These are phyloP conservation scores for Daucus carota DNA, from an alignment of 129 eudicot species.

Conservation along the genomic window DNA sequence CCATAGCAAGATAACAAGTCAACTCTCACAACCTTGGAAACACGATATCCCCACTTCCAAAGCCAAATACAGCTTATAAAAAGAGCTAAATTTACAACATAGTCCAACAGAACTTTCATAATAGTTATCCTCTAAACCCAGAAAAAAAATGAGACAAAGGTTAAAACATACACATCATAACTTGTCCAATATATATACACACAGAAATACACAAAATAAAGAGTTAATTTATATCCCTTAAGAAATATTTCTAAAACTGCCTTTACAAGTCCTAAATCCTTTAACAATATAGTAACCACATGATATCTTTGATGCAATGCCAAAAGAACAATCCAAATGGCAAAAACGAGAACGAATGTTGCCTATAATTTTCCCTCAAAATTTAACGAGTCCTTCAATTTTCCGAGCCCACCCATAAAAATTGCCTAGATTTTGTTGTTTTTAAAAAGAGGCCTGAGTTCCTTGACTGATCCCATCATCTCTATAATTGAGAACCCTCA, in stretches of 20 bases:
- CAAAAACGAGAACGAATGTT: too few species aligned
- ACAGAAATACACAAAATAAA: background rate
- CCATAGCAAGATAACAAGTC: conserved; percentile 48
- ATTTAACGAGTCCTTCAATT: background rate
- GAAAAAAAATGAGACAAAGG: background rate
- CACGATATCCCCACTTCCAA: conserved; percentile 13
- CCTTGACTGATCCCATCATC: background rate
- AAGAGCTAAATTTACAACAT: background rate
- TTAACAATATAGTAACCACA: too few species aligned
- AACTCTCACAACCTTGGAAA: conserved; percentile 22
- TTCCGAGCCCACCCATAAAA: background rate
- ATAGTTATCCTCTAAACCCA: background rate
- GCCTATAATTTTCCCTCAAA: background rate
- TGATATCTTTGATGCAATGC: too few species aligned
- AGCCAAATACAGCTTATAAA: conserved; percentile 10
- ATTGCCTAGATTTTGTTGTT: background rate
- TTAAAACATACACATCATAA: background rate
- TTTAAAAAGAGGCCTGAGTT: background rate
- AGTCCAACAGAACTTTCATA: background rate
- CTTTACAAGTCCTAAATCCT: too few species aligned
- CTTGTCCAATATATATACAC: background rate
- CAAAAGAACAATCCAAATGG: too few species aligned
- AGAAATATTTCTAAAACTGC: too few species aligned
- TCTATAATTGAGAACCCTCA: background rate
- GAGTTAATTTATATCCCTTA: too few species aligned